A percentile compares a stretch with the other conserved stretches of the same genome.
Conservation (phyloP, 2,329 filamentous ascomycete species). For the Drechmeria coniospora region DNA sequence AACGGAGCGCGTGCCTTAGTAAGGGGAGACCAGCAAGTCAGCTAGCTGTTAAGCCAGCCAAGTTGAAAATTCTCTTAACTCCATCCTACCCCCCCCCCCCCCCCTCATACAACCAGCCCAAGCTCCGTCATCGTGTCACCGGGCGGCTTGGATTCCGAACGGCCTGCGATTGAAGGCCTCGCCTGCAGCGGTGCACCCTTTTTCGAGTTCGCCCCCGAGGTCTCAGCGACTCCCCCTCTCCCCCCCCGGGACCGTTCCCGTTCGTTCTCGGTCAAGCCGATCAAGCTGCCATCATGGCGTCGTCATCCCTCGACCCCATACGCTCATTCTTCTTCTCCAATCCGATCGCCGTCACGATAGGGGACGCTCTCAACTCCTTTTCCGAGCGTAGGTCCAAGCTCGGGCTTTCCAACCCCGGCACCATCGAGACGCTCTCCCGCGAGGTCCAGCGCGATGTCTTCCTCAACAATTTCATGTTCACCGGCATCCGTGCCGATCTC, state of each 20-base stretch:
- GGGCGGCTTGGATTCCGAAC: conserved; percentile 13
- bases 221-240: conserved; percentile 4
- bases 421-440: conserved; percentile 73
- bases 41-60: too few relatives aligned
- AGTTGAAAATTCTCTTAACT: conserved; percentile 24
- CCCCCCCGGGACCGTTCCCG: not conserved
- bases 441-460: conserved; percentile 96
- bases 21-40: too few relatives aligned
- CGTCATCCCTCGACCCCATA: conserved; percentile 34
- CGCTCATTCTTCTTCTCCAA: conserved; percentile 57
- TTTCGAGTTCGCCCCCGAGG: conserved; percentile 2
- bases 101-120: conserved; percentile 9
- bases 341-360: conserved; percentile 50
- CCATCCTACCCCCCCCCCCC: conserved; percentile 15
- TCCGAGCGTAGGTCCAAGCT: conserved; percentile 75
- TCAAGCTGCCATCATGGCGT: conserved; percentile 29
- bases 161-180: conserved; percentile 10
- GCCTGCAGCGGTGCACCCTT: conserved; percentile 8
- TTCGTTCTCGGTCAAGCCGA: conserved; percentile 5
- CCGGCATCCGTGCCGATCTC: conserved; percentile 85
- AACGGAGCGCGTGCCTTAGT: too few relatives aligned
- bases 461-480: conserved; percentile 93
- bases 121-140: conserved; percentile 17
- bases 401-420: conserved; percentile 82
- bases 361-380: conserved; percentile 69